Conservation (phyloP, 1,139 yeast species). For the Geotrichum australiense region DNA sequence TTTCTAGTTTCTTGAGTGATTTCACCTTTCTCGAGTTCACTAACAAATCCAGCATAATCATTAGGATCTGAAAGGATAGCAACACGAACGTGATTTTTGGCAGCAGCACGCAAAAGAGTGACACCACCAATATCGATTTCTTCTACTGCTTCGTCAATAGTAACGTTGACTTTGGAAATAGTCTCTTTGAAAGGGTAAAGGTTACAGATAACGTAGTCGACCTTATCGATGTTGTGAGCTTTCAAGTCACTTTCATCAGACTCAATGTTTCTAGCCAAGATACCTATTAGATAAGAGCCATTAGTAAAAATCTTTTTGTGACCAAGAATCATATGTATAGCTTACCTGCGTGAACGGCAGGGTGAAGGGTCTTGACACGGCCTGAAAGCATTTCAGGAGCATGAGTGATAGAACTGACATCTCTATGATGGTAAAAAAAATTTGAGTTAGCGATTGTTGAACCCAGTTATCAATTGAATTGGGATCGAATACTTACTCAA, state of each 20-base stretch:
- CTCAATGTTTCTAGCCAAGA: constrained; percentile 86
- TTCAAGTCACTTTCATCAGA: constrained; percentile 82
- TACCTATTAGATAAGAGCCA: no score
- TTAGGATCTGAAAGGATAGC: constrained; percentile 90
- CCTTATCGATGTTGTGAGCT: constrained; percentile 86
- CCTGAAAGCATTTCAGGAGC: constrained; percentile 99
- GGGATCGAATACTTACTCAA: constrained; percentile 42
- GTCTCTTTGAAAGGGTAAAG: constrained; percentile 98
- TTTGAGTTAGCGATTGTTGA: constrained; percentile 1
- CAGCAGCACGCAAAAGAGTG: constrained; percentile 94
- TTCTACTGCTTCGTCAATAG: constrained; percentile 95
- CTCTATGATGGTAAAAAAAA: no score
- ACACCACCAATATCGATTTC: constrained; percentile 99
- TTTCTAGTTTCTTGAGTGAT: constrained; percentile 70
- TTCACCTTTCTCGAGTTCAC: constrained; percentile 61
- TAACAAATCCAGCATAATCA: constrained; percentile 81
- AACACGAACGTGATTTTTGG: constrained; percentile 94
- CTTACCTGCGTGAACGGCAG: constrained; percentile 93
- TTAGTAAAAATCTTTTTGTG: no score
- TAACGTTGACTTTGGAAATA: constrained; percentile 88
- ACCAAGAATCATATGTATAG: no score
- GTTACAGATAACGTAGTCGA: constrained; percentile 94
- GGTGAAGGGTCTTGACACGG: constrained; percentile 95
- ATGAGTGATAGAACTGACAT: constrained; percentile 87
- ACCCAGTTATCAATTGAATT: not conserved